Conservation (phyloP, 176 grass and related monocot species). For the Musa acuminata region DNA sequence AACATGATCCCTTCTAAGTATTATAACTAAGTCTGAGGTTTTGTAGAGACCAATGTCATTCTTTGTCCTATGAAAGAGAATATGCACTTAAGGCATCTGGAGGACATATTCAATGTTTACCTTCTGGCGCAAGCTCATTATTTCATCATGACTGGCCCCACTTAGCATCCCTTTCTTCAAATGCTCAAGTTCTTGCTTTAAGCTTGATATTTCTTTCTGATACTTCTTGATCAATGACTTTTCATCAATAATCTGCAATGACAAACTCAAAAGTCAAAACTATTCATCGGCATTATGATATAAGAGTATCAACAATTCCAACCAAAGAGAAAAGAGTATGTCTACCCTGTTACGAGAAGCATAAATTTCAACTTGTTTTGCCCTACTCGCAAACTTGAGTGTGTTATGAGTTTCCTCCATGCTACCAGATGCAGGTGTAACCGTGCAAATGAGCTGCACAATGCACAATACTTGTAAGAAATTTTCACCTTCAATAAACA, state of each 20-base stretch:
- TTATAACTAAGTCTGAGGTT: background rate
- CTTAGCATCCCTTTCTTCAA: constrained; percentile 68
- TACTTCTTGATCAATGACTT: constrained; percentile 99
- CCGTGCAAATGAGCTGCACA: constrained; percentile 91
- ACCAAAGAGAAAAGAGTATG: constrained; percentile 9
- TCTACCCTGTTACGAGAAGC: constrained; percentile 85
- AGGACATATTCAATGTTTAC: constrained; percentile 17
- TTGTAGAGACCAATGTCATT: background rate
- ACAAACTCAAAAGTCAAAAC: constrained; percentile 14
- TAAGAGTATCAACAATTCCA: constrained; percentile 2
- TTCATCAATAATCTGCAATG: constrained; percentile 76
- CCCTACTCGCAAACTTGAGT: constrained; percentile 98
- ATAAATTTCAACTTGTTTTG: constrained; percentile 93
- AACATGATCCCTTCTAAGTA: background rate
- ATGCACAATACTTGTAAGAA: background rate
- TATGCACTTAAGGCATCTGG: background rate
- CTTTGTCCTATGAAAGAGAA: background rate
- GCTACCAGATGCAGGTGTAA: constrained; percentile 94
- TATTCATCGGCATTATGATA: constrained; percentile 6
- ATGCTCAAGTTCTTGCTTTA: constrained; percentile 86
- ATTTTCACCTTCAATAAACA: background rate
- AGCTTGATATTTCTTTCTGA: constrained; percentile 86
- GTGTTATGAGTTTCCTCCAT: constrained; percentile 99
- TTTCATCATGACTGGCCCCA: constrained; percentile 78
- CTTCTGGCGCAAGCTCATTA: constrained; percentile 72